Percentiles rank a stretch among this genome's conserved stretches.
Evolutionary conservation across 1,139 yeast species (phyloP).

Genomic region (Yarrowia galli): DNA sequence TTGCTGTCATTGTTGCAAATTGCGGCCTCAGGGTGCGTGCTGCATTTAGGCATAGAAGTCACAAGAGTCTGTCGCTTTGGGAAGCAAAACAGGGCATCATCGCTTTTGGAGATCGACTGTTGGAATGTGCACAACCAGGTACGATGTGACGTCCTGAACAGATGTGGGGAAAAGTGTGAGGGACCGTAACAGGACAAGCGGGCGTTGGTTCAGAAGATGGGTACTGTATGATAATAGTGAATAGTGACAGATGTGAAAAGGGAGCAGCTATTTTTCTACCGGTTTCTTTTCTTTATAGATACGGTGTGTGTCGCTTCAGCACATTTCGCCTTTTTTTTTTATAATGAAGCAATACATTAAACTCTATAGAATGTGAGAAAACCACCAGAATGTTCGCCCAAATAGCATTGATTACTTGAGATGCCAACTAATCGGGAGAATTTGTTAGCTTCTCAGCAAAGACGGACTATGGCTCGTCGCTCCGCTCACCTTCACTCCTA

Average conservation of each 20-base stretch:
- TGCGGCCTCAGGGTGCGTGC: not conserved
- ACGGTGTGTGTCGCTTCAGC: too few species aligned
- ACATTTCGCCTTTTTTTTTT: too few species aligned
- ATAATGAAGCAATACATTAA: too few species aligned
- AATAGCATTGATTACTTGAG: not conserved
- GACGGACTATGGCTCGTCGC: too few species aligned
- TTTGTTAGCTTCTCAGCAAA: not conserved
- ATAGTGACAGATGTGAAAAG: not conserved
- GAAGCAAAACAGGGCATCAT: not conserved
- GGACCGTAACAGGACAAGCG: too few species aligned
- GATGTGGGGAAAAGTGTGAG: not conserved
- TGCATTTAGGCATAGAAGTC: not conserved
- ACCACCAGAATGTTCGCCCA: not conserved
- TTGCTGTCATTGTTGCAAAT: not conserved
- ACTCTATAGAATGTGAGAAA: too few species aligned
- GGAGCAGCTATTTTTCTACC: not conserved
- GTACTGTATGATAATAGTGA: too few species aligned
- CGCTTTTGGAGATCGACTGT: not conserved
- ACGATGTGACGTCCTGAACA: too few species aligned
- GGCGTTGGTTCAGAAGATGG: too few species aligned
- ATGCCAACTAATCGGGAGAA: too few species aligned
- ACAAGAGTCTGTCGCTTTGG: not conserved
- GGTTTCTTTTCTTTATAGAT: too few species aligned
- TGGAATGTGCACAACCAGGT: not conserved
- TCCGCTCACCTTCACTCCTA: too few species aligned